Base-by-base conservation (phyloP, 129 eudicot species). In the Flaveria brownii region DNA sequence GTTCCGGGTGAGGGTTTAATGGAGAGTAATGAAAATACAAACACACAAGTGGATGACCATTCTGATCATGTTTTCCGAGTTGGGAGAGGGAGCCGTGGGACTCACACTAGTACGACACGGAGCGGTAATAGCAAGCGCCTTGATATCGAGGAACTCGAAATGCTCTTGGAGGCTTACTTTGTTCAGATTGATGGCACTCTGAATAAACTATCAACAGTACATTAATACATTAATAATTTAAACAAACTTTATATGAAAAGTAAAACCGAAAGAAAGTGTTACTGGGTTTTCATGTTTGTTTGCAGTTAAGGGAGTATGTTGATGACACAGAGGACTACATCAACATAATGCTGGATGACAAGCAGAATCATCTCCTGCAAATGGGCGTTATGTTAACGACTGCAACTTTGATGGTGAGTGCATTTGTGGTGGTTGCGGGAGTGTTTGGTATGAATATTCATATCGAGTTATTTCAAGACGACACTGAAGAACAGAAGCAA, bases 281-380 rank as follows among this genome's bases (percentile, higher is more conserved):
- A 39, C 16, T 12, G 51, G 17, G 2, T 17, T 66, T 9, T 9
- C 2, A 39, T 73, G 23, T 56, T 39, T 26, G 49, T 62, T 23
- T 60, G 52, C 28, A 87, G 92, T 51, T 87, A 85, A 82, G 87
- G 73, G 92, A 83, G 84, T 88, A 88, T 55, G 92, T 88, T n/a
- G 89, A 84, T 3, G 89, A 88, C 78, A 88, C 92, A 17, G 92
- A 88, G 33, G 92, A 88, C 73, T 88, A 77, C 71, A 85, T 88
- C 57, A 88, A 88, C 82, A 88, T 88, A 52, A 88, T 88, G 92
- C 78, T 88, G 82, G 92, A 88, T 60, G 92, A 88, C 80, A 88
- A 88, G 68, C 92, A 88, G 77, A 88, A 88, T 36, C 92, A 88
- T 76, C 88, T 88, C 14, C 79, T 88, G n/a, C 92, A 88, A 81